Evolutionary conservation across 257 asterid species (phyloP).

Genomic region (Coffea canephora): DNA sequence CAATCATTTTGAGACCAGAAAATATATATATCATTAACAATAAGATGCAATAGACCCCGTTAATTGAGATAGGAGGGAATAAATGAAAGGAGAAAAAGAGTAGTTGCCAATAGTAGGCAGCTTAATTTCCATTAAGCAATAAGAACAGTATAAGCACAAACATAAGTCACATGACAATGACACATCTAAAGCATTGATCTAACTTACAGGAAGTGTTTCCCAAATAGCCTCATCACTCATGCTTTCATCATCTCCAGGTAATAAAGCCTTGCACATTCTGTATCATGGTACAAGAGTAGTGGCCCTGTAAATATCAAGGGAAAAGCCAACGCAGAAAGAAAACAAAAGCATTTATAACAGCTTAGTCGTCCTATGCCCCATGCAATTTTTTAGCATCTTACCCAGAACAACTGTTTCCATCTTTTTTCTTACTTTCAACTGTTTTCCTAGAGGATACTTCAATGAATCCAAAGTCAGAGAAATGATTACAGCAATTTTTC

Average conservation of each 20-base stretch:
- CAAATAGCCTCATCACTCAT: slow-evolving; percentile 87
- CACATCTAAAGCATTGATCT: not conserved
- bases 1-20: not conserved
- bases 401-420: not conserved
- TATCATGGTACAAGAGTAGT: slow-evolving; percentile 19
- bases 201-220: slow-evolving; percentile 99
- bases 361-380: not conserved
- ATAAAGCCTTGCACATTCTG: slow-evolving; percentile 97
- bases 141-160: not conserved
- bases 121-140: not conserved
- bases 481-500: not conserved
- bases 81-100: not conserved
- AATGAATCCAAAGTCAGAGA: not conserved
- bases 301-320: not conserved
- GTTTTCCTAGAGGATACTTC: not conserved
- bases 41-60: not conserved
- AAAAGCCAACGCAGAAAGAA: not conserved
- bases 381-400: not conserved
- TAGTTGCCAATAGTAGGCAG: not conserved
- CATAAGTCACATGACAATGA: not conserved
- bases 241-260: slow-evolving; percentile 96
- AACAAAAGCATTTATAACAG: not conserved
- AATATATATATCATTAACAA: too few relatives aligned
- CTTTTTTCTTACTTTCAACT: not conserved
- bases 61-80: not conserved